Base-by-base conservation (phyloP, 768 basidiomycete species). In the Serendipita indica region DNA sequence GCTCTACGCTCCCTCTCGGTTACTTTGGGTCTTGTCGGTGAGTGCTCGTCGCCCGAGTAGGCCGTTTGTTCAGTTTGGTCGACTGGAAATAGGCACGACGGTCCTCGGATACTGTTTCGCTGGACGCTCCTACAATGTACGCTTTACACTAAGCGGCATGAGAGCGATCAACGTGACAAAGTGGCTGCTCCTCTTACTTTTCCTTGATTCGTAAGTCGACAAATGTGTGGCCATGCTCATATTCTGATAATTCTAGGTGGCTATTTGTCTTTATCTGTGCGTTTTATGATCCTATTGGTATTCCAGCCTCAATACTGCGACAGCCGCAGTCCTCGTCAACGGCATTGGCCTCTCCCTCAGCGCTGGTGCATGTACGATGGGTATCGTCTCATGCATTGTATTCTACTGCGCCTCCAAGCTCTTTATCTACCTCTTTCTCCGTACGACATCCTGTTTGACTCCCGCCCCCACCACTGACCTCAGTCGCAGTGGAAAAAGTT, bases 371-470 rank as follows among this genome's bases (percentile, higher is more conserved):
- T 79, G 78, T 64, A 65, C 71, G 2, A 62, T 72, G 5, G 76
- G 72, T 2, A 74, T 78, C 52, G 70, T 73, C 57, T 64, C 73
- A 22, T 77, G 75, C 64, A 71, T 77, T 52, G 60, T 65, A 2
- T 67, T 65, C 35, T 67, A 67, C 45, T 52, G 58, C 28, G 14
- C 46, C 37, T 63, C 63, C 20, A 65, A 65, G 61, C 58, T 77
- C 4, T 70, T 77, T 39, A 73, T 77, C 5, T 79, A 78, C 62
- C 65, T 71, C 4, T 78, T 77, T 63, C 70, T 78, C 27, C 69
- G 71, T 68, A 57, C 43, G 57, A 18, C 72, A 75, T 60, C 69
- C 75, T 43, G 73, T 77, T n/a, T 6, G 7, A 7, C 27, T 43
- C 18, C 7, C 71, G 2, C 68, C 68, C 5, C 63, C 65, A 3